A percentile compares a stretch with the other conserved stretches of the same genome.
phyloP scores from a whole-genome alignment of 305 asterid genomes.

The Caryopteris hybrid region DNA sequence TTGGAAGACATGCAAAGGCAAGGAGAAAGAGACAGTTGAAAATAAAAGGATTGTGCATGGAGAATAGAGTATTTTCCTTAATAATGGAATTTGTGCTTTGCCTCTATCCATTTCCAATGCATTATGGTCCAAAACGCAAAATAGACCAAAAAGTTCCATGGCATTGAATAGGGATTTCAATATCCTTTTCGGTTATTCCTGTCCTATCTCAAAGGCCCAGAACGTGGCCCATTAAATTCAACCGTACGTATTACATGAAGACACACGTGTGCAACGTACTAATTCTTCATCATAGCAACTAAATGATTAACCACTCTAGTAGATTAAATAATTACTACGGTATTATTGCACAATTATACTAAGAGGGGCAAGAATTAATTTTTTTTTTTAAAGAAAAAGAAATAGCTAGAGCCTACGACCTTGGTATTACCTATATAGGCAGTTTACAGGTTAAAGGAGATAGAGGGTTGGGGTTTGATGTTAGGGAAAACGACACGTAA shows the following conservation, averaged over 20 bases:
- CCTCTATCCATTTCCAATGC: background rate
- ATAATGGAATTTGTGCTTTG: background rate
- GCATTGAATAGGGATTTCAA: background rate
- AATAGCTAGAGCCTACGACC: background rate
- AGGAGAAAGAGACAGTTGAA: constrained; percentile 26
- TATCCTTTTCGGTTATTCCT: background rate
- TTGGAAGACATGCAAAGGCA: constrained; percentile 10
- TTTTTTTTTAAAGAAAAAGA: background rate
- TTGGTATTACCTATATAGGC: background rate
- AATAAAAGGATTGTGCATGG: constrained; percentile 21
- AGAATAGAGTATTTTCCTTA: constrained; percentile 18
- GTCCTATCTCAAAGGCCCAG: constrained; percentile 6
- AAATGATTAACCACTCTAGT: constrained; percentile 33
- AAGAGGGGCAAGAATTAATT: background rate
- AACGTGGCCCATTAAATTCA: constrained; percentile 14
- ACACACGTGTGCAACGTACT: constrained; percentile 41
- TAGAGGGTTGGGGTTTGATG: background rate
- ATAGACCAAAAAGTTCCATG: background rate
- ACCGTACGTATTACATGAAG: background rate
- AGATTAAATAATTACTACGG: constrained; percentile 1
- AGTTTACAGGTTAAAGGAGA: background rate
- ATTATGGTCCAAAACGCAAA: background rate
- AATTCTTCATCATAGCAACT: constrained; percentile 10
- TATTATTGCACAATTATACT: constrained; percentile 9
- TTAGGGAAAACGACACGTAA: constrained; percentile 28